Conservation (phyloP, 177 flowering plant species). For the Vitis hybrid region DNA sequence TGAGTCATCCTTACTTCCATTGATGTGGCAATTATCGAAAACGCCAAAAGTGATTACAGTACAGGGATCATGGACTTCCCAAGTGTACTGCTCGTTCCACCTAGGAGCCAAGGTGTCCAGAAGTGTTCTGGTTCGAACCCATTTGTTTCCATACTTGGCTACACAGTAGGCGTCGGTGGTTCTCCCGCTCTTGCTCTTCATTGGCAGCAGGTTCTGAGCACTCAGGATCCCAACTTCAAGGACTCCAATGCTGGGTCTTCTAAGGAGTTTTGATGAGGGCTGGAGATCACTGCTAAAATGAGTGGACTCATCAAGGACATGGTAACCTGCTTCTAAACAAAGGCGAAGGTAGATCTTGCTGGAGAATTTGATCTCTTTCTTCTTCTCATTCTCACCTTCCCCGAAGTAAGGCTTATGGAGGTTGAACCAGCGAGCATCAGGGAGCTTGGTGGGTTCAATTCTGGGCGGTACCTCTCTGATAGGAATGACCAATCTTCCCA, state of each 20-base stretch:
- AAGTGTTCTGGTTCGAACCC: constrained; percentile 88
- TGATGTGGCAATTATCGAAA: constrained; percentile 73
- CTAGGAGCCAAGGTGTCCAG: constrained; percentile 62
- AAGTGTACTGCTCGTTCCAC: constrained; percentile 97
- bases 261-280: constrained; percentile 62
- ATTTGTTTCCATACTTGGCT: constrained; percentile 92
- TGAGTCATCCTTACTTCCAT: constrained; percentile 46
- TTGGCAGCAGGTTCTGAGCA: constrained; percentile 61
- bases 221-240: constrained; percentile 82
- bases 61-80: constrained; percentile 93
- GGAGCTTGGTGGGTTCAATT: constrained; percentile 34
- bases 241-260: constrained; percentile 62
- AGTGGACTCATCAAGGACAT: constrained; percentile 88
- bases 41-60: constrained; percentile 94
- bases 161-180: constrained; percentile 85
- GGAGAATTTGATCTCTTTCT: constrained; percentile 52
- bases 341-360: constrained; percentile 75
- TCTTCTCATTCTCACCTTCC: constrained; percentile 38
- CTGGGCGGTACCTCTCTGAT: constrained; percentile 40
- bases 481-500: constrained; percentile 52
- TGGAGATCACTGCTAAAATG: constrained; percentile 89
- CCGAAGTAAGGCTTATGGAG: constrained; percentile 44
- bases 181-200: constrained; percentile 59
- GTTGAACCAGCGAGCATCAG: constrained; percentile 65
- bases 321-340: constrained; percentile 71